Evolutionary conservation across 805 yeast species (phyloP), one percentile per base, ranked within the genome.

Genomic region (Osmozyma mogii): DNA sequence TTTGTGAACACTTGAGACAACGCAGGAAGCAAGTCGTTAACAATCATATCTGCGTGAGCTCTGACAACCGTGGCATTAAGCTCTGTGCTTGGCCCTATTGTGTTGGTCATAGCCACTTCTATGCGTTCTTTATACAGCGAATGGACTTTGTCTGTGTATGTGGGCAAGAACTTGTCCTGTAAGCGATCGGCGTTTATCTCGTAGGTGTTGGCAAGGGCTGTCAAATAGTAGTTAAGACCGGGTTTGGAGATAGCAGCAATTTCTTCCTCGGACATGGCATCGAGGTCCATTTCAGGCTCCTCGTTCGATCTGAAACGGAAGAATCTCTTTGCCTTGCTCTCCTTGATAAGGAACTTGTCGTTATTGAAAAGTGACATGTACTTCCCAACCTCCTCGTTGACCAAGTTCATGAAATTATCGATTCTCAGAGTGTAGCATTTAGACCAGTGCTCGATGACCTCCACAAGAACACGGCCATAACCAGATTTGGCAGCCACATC

Each of bases 401-500:
- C 67, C 15, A 75, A 52, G 6, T 45, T 44, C 36, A 66, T 65
- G 81, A 89, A 85, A 31, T 67, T 68, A 16, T 60, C 58, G 38
- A 82, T 85, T 38, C 95, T 64, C 30, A 65, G 54, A 28, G 70
- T 59, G 37, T 84, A 62, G 28, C 82, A 61, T 5, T 58, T 61
- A 18, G 80, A 71, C 64, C 87, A 82, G 35, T 78, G 75, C 30
- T 70, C 77, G 10, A 85, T 72, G 9, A 84, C 92, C 15, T 89
- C 92, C 9, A 78, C 76, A 19, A 85, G 61, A 16, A 85, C 81
- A 38, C 78, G 70, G 5, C 87, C 84, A 52, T 83, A 87, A 3
- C 84, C 84, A 3, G 89, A 75, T 18, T 80, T 88, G 0, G 87
- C 83, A 0, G 94, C 92, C 5, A 82, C 88, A 37, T 82, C 94